Evolutionary conservation across 176 grass and related monocot genomes (phyloP), one percentile per base, ranked within the genome.

Genomic region (Zoysia japonica): DNA sequence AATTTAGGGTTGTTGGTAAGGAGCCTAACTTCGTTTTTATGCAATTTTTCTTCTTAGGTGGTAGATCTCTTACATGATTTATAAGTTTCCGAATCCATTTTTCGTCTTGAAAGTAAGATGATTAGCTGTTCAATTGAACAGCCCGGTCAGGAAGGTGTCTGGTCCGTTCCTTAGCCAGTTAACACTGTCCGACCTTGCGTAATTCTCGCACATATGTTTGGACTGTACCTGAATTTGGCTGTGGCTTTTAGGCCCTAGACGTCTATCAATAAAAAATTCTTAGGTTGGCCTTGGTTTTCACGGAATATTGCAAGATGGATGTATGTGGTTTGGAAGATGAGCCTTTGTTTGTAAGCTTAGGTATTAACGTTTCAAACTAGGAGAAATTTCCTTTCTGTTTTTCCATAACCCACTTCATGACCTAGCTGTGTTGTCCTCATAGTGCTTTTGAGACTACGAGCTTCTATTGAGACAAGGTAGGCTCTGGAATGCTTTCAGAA

Each of bases 381-480:
- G 40, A 65, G 3, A 47, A 65, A 4, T 65, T 45, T 65, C 12
- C 65, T 62, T 35, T 5, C 11, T 61, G 5, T 61, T 75, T 70
- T 28, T 42, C 47, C 20, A 59, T 80, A 16, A 79, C 45, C 65
- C 47, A 39, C 50, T 28, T 37, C 14, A 10, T 7, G 56, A 49
- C 82, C 48, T 11, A 13, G 17, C 70, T 56, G 36, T 49, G 7
- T 49, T 71, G 71, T 84, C 70, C 47, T 64, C 3, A 15, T 55
- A 39, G 28, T 78, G 35, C 28, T 74, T 65, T 80, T 57, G 56
- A n/a, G 75, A 20, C 65, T 83, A 64, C 0, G 14, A 41, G 35
- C 47, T 28, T 46, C 14, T 76, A 48, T 81, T 16, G 61, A 56
- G 20, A 62, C 28, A 65, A 37, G 53, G n/a, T 79, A 17, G 11